A percentile compares a stretch with the other conserved stretches of the same genome.
Evolutionary conservation across 2,329 filamentous ascomycete genomes (phyloP).

Genomic region (Xylariales sp.): DNA sequence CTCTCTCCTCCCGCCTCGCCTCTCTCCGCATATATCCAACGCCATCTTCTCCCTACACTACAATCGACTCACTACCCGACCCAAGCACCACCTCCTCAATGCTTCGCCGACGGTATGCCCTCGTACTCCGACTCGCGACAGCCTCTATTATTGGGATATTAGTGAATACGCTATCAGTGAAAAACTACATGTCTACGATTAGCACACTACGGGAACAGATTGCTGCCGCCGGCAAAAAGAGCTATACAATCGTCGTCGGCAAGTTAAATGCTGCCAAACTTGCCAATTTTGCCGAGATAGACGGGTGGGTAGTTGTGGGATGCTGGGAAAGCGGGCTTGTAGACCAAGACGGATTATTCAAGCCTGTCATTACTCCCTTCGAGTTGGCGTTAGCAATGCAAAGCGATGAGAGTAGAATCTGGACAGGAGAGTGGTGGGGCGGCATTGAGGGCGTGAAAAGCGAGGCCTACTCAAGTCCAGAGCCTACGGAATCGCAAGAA

Average conservation of each 20-base stretch:
- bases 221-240: slow-evolving; percentile 86
- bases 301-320: slow-evolving; percentile 96
- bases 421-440: slow-evolving; percentile 89
- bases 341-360: slow-evolving; percentile 89
- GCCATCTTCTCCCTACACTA: slow-evolving; percentile 57
- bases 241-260: slow-evolving; percentile 94
- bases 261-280: slow-evolving; percentile 96
- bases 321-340: slow-evolving; percentile 98
- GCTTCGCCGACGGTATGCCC: slow-evolving; percentile 87
- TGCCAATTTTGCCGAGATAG: slow-evolving; percentile 95
- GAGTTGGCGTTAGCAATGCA: slow-evolving; percentile 84
- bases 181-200: slow-evolving; percentile 87
- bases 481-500: slow-evolving; percentile 41
- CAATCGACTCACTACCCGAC: slow-evolving; percentile 57
- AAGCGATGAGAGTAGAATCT: slow-evolving; percentile 79
- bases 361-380: slow-evolving; percentile 93
- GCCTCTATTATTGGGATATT: slow-evolving; percentile 91
- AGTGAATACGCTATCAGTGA: slow-evolving; percentile 93
- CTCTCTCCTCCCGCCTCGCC: slow-evolving; percentile 83
- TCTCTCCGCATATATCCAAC: slow-evolving; percentile 83
- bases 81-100: slow-evolving; percentile 60
- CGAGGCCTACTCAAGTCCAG: slow-evolving; percentile 44
- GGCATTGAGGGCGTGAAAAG: slow-evolving; percentile 80
- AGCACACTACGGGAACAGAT: slow-evolving; percentile 79
- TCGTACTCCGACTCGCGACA: slow-evolving; percentile 82